These are phyloP conservation scores for Trichomonas tenax DNA, from an alignment of 208 protist species.

Conservation along the genomic window DNA sequence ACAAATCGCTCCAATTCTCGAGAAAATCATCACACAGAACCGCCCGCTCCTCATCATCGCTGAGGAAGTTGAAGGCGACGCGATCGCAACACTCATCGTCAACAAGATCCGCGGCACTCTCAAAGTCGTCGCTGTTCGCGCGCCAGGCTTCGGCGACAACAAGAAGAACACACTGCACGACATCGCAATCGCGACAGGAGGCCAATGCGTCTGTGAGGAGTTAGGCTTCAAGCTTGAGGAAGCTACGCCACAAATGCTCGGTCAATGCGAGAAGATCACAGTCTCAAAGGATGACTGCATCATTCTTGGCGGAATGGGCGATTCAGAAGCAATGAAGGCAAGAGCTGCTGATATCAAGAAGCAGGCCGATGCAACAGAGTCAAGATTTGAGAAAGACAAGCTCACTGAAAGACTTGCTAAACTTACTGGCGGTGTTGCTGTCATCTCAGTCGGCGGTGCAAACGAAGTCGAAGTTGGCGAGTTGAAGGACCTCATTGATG, in stretches of 20 bases:
- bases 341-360: slow-evolving; percentile 69
- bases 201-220: slow-evolving; percentile 66
- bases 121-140: slow-evolving; percentile 66
- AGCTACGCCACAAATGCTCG: slow-evolving; percentile 39
- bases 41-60: slow-evolving; percentile 92
- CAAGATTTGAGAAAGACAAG: slow-evolving; percentile 85
- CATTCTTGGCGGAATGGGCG: slow-evolving; percentile 76
- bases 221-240: slow-evolving; percentile 59
- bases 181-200: slow-evolving; percentile 88
- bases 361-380: slow-evolving; percentile 58
- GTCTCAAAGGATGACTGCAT: slow-evolving; percentile 88
- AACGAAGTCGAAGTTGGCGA: slow-evolving; percentile 94
- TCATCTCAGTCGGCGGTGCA: slow-evolving; percentile 66
- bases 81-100: slow-evolving; percentile 72
- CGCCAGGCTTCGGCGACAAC: slow-evolving; percentile 95
- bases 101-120: slow-evolving; percentile 64
- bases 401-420: slow-evolving; percentile 89
- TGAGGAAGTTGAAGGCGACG: slow-evolving; percentile 92
- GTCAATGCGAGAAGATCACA: slow-evolving; percentile 55
- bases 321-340: slow-evolving; percentile 64
- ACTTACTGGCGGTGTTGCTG: slow-evolving; percentile 68
- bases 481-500: slow-evolving; percentile 93
- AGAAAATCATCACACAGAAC: slow-evolving; percentile 34
- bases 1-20: slow-evolving; percentile 39
- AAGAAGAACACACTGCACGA: slow-evolving; percentile 89